Conservation (phyloP, 306 rosid species). For the Fagus crenata region DNA sequence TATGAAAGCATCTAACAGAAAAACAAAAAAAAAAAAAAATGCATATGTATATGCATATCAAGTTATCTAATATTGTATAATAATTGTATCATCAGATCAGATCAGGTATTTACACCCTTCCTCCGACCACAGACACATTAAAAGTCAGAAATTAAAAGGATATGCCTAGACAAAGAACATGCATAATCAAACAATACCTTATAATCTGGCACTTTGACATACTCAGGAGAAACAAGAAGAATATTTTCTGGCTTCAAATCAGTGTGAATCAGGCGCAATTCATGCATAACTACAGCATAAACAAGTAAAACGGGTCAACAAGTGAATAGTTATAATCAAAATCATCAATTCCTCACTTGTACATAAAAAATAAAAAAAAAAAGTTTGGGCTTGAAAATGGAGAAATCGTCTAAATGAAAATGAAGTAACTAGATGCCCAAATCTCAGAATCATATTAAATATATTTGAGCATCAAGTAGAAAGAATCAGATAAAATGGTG, state of each 20-base stretch:
- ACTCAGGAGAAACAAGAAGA: conserved; percentile 44
- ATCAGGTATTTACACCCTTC: neutral
- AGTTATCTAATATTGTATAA: neutral
- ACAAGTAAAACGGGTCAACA: conserved; percentile 17
- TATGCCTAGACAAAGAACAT: conserved; percentile 4
- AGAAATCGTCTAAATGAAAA: conserved; percentile 16
- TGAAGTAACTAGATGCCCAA: conserved; percentile 24
- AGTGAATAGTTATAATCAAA: neutral
- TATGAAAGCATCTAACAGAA: too few relatives aligned
- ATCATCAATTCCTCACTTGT: conserved; percentile 12
- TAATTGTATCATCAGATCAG: neutral
- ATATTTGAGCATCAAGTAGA: conserved; percentile 25
- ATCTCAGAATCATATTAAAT: conserved; percentile 25
- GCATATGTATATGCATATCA: too few relatives aligned
- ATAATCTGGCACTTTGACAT: conserved; percentile 70
- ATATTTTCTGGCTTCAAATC: conserved; percentile 71
- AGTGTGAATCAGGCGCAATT: conserved; percentile 71
- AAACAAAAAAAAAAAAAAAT: too few relatives aligned
- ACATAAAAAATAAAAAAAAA: conserved; percentile 18
- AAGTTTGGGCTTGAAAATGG: conserved; percentile 11
- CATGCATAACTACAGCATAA: conserved; percentile 75
- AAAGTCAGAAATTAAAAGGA: neutral
- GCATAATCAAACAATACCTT: conserved; percentile 44
- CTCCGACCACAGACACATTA: neutral
- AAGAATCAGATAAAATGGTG: conserved; percentile 45